Conservation (phyloP, 768 basidiomycete genomes). For the Tricholoma sp. region DNA sequence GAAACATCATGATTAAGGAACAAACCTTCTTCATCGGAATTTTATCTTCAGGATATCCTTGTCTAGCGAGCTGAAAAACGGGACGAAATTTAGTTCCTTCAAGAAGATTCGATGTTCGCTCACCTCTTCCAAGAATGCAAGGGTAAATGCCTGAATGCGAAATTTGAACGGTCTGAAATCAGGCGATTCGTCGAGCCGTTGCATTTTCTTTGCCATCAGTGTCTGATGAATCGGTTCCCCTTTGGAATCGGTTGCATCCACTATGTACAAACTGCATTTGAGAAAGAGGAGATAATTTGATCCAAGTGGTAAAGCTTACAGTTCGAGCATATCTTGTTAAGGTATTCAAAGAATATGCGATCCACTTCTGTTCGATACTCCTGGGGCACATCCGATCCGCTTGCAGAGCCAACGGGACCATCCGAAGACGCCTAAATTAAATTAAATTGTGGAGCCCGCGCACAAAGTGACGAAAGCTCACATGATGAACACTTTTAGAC, state of each 20-base stretch:
- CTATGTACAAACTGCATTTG: constrained; percentile 34
- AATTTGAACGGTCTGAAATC: constrained; percentile 99
- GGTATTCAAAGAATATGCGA: constrained; percentile 84
- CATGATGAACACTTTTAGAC: constrained; percentile 16
- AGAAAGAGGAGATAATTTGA: constrained; percentile 17
- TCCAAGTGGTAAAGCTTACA: constrained; percentile 41
- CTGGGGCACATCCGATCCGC: constrained; percentile 57
- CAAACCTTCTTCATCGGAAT: constrained; percentile 94
- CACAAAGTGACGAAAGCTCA: constrained; percentile 2
- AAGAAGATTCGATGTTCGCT: constrained; percentile 10
- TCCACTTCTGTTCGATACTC: constrained; percentile 84
- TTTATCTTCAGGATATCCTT: constrained; percentile 90
- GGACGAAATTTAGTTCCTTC: background rate
- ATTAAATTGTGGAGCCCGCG: constrained; percentile 1
- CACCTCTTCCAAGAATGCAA: constrained; percentile 91
- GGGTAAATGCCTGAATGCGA: constrained; percentile 96
- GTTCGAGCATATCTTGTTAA: constrained; percentile 86
- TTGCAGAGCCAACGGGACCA: constrained; percentile 21
- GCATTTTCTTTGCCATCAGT: constrained; percentile 99
- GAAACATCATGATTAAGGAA: constrained; percentile 3
- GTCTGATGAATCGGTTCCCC: constrained; percentile 98
- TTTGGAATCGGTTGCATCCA: constrained; percentile 90
- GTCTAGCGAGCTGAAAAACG: constrained; percentile 59
- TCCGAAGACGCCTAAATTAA: constrained; percentile 24
- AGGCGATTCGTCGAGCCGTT: constrained; percentile 89